Percentiles rank a stretch among this genome's conserved stretches.
phyloP scores from a whole-genome alignment of 345 rosid species.

The Populus tremula region DNA sequence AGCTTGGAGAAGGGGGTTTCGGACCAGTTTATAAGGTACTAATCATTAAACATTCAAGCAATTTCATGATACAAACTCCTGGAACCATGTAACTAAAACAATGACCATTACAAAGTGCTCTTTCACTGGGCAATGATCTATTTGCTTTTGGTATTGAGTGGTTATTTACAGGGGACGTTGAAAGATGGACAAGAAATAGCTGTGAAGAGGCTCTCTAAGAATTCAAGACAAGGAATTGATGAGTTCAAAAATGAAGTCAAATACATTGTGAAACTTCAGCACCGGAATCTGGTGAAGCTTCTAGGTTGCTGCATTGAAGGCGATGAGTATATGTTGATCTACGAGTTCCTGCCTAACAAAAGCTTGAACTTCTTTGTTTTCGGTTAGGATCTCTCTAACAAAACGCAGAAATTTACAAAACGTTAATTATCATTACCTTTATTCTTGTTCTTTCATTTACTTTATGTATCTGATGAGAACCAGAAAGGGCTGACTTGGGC shows the following conservation, averaged over 20 bases:
- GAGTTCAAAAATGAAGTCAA: constrained; percentile 2
- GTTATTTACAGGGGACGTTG: background rate
- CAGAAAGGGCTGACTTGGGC: background rate
- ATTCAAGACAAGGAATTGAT: background rate
- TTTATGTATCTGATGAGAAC: background rate
- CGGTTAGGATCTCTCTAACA: background rate
- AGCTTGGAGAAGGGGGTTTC: background rate
- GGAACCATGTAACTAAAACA: background rate
- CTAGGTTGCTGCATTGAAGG: constrained; percentile 5
- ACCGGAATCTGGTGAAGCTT: background rate
- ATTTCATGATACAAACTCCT: background rate
- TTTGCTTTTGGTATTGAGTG: background rate
- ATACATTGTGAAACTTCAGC: background rate
- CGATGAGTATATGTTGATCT: constrained; percentile 7
- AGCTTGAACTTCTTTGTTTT: background rate
- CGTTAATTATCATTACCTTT: background rate
- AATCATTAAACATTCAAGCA: background rate
- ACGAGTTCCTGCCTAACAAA: constrained; percentile 1
- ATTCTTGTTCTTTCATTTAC: background rate
- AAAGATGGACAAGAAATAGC: background rate
- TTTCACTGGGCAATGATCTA: background rate
- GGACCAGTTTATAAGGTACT: background rate
- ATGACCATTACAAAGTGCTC: background rate
- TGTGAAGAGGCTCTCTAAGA: constrained; percentile 1
- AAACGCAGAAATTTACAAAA: background rate